Conservation (phyloP, 306 rosid genomes). For the Gastrolobium bilobum region DNA sequence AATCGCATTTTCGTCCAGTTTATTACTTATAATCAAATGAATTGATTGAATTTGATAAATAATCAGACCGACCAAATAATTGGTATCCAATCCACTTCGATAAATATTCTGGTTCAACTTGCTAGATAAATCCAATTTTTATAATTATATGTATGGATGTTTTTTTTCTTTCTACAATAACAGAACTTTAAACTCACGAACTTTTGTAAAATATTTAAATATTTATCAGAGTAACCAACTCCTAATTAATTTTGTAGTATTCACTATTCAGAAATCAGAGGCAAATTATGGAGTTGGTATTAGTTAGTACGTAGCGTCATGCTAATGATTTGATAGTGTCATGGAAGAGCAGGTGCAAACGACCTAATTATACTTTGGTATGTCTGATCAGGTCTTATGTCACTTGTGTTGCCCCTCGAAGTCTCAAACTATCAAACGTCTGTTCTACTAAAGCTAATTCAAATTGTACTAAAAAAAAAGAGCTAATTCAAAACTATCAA, state of each 20-base stretch:
- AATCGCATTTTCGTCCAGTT: background rate
- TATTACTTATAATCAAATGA: background rate
- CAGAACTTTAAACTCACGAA: background rate
- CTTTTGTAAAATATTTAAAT: background rate
- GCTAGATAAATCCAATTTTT: background rate
- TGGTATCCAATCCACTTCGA: background rate
- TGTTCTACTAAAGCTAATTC: conserved; percentile 21
- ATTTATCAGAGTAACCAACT: conserved; percentile 14
- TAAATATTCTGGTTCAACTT: conserved; percentile 5
- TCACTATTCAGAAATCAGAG: background rate
- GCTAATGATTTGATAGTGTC: conserved; percentile 3
- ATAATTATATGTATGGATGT: background rate
- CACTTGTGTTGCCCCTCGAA: conserved; percentile 38
- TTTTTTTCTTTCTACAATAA: too few relatives aligned
- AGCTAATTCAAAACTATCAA: too few relatives aligned
- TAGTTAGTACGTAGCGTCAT: background rate
- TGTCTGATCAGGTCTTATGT: conserved; percentile 9
- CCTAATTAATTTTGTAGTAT: background rate
- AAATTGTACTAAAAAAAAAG: too few relatives aligned
- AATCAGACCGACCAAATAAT: background rate
- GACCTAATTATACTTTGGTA: conserved; percentile 16
- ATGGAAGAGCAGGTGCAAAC: conserved; percentile 19
- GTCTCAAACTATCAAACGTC: conserved; percentile 25
- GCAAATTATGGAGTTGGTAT: background rate
- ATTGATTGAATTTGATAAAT: too few relatives aligned